These are phyloP conservation scores for Pythium coloratum DNA, from an alignment of 352 stramenopile species.

Conservation along the genomic window DNA sequence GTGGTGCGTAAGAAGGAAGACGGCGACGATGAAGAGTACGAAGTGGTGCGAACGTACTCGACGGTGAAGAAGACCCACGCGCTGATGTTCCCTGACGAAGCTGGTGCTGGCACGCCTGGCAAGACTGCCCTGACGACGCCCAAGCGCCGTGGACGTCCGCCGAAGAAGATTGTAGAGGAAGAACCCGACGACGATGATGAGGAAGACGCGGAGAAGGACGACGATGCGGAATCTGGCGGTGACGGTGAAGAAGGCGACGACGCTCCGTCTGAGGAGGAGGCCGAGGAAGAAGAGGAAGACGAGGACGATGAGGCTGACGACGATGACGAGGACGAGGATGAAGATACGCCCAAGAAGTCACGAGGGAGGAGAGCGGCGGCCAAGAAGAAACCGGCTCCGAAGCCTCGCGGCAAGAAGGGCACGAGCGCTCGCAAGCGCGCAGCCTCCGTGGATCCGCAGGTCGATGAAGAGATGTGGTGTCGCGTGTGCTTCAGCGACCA, in stretches of 20 bases:
- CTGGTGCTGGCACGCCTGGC: neutral
- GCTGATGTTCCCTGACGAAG: slow-evolving; percentile 12
- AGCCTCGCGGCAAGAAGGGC: slow-evolving; percentile 20
- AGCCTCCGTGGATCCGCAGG: slow-evolving; percentile 49
- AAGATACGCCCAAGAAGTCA: slow-evolving; percentile 37
- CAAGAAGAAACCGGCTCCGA: slow-evolving; percentile 31
- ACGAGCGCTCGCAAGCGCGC: slow-evolving; percentile 30
- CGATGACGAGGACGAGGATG: slow-evolving; percentile 43
- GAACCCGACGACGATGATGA: slow-evolving; percentile 6
- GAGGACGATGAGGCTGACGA: slow-evolving; percentile 36
- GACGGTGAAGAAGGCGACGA: slow-evolving; percentile 26
- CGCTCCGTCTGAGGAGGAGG: slow-evolving; percentile 28
- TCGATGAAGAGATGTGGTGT: slow-evolving; percentile 88
- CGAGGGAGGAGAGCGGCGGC: slow-evolving; percentile 43
- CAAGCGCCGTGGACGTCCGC: slow-evolving; percentile 19
- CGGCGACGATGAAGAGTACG: slow-evolving; percentile 22
- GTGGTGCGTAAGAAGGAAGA: slow-evolving; percentile 21
- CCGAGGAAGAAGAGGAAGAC: slow-evolving; percentile 29
- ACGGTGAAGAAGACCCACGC: slow-evolving; percentile 30
- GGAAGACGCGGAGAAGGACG: slow-evolving; percentile 24
- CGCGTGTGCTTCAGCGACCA: slow-evolving; percentile 88
- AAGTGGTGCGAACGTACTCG: slow-evolving; percentile 29
- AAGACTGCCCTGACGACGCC: slow-evolving; percentile 17
- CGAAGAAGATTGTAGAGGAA: slow-evolving; percentile 23
- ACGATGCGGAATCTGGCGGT: slow-evolving; percentile 22